phyloP scores from a whole-genome alignment of 1,284 basidiomycete genomes.

The Rhodotorula sp. region DNA sequence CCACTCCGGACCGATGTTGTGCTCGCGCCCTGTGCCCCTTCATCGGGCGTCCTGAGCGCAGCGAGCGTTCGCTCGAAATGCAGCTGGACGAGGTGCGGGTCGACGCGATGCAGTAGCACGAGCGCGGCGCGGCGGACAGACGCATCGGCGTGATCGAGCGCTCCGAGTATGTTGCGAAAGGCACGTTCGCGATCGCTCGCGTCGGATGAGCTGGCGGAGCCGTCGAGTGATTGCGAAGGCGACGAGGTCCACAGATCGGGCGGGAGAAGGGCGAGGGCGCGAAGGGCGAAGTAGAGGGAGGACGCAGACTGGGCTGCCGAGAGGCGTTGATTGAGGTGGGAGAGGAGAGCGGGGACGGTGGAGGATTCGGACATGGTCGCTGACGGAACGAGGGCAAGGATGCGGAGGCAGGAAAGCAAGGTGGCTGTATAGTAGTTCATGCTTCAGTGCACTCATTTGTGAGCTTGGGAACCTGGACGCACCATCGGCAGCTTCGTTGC shows the following conservation, averaged over 20 bases:
- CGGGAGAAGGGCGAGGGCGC: slow-evolving; percentile 9
- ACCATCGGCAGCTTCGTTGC: slow-evolving; percentile 1
- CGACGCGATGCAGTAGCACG: slow-evolving; percentile 10
- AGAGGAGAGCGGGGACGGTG: background rate
- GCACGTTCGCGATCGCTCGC: background rate
- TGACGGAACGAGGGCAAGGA: background rate
- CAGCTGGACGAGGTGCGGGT: slow-evolving; percentile 9
- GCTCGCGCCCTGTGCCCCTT: background rate
- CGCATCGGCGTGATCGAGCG: slow-evolving; percentile 7
- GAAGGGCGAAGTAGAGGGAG: slow-evolving; percentile 2
- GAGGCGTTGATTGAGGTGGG: background rate
- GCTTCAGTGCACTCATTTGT: too few relatives aligned
- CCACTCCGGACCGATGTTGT: background rate
- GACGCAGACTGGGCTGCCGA: background rate
- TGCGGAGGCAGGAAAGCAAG: background rate
- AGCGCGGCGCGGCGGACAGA: slow-evolving; percentile 10
- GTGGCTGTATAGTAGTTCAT: background rate
- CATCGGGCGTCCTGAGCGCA: background rate
- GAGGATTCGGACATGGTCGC: background rate
- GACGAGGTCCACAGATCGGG: background rate
- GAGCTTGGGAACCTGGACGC: background rate
- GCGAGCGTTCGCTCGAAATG: slow-evolving; percentile 11
- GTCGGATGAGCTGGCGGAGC: too few relatives aligned
- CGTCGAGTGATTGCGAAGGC: background rate
- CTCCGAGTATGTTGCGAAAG: background rate